A percentile compares a stretch with the other conserved stretches of the same genome.
These are phyloP conservation scores for Petasospora rhodanensis DNA, from an alignment of 1,139 yeast genomes.

Conservation along the genomic window DNA sequence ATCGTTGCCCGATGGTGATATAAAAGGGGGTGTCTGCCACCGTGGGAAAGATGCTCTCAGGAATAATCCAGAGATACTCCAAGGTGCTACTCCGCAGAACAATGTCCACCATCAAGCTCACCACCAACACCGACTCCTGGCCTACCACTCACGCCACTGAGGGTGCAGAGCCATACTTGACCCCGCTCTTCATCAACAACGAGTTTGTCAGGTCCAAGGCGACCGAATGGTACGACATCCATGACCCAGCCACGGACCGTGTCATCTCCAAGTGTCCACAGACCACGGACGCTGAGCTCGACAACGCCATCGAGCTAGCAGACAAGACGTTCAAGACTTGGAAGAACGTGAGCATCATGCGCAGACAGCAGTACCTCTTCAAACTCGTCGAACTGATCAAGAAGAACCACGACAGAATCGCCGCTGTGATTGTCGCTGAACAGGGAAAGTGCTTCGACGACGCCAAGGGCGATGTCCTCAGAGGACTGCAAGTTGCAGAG, in stretches of 20 bases:
- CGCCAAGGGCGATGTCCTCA: constrained; percentile 71
- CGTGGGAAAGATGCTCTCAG: too few relatives aligned
- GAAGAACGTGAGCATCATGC: constrained; percentile 53
- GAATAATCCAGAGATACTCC: too few relatives aligned
- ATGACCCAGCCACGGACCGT: constrained; percentile 71
- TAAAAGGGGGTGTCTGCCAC: too few relatives aligned
- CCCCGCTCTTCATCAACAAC: constrained; percentile 46
- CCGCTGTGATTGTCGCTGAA: constrained; percentile 66
- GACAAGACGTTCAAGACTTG: constrained; percentile 45
- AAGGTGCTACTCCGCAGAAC: too few relatives aligned
- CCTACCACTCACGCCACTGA: constrained; percentile 18
- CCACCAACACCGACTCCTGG: constrained; percentile 31
- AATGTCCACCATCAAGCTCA: constrained; percentile 18
- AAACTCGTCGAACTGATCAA: constrained; percentile 63
- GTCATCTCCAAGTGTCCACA: constrained; percentile 70
- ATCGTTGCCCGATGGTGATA: too few relatives aligned
- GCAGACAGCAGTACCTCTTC: constrained; percentile 71
- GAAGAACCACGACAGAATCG: constrained; percentile 66
- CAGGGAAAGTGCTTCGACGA: constrained; percentile 78
- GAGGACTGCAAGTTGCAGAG: constrained; percentile 80
- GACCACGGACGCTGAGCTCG: constrained; percentile 58
- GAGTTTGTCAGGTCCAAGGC: constrained; percentile 51
- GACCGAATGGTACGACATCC: constrained; percentile 60
- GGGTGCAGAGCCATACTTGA: constrained; percentile 20
- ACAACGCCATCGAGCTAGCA: constrained; percentile 53